phyloP scores from a whole-genome alignment of 768 basidiomycete species.

The Kwoniella europaea region DNA sequence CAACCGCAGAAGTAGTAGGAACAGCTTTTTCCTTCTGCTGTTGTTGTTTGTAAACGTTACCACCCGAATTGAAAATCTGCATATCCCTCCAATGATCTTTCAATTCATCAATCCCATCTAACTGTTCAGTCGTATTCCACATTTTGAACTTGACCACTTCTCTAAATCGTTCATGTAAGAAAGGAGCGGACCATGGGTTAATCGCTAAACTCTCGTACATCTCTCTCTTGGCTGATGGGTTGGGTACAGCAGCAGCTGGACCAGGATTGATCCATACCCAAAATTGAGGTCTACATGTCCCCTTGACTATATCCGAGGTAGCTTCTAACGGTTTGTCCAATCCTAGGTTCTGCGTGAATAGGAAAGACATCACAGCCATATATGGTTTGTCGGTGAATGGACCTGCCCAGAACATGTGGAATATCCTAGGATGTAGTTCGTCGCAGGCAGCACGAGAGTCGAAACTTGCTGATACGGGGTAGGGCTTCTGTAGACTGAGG shows the following conservation, averaged over 20 bases:
- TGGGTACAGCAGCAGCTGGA: constrained; percentile 87
- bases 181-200: constrained; percentile 94
- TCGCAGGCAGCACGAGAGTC: constrained; percentile 68
- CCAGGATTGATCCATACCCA: constrained; percentile 99
- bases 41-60: constrained; percentile 52
- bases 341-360: constrained; percentile 92
- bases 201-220: constrained; percentile 78
- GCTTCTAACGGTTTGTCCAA: constrained; percentile 66
- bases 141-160: constrained; percentile 92
- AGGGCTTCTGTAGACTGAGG: constrained; percentile 44
- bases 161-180: constrained; percentile 89
- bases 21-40: constrained; percentile 22
- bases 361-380: constrained; percentile 88
- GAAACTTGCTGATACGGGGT: constrained; percentile 41
- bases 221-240: constrained; percentile 75
- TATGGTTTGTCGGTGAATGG: constrained; percentile 99
- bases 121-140: constrained; percentile 98
- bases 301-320: constrained; percentile 59
- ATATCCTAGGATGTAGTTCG: constrained; percentile 79
- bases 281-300: constrained; percentile 82
- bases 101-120: constrained; percentile 88
- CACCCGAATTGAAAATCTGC: constrained; percentile 74
- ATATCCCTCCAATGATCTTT: constrained; percentile 85
- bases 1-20: constrained; percentile 17
- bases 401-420: constrained; percentile 99